Conservation (phyloP, 1,284 basidiomycete species). For the Pyrrhoderma noxium region DNA sequence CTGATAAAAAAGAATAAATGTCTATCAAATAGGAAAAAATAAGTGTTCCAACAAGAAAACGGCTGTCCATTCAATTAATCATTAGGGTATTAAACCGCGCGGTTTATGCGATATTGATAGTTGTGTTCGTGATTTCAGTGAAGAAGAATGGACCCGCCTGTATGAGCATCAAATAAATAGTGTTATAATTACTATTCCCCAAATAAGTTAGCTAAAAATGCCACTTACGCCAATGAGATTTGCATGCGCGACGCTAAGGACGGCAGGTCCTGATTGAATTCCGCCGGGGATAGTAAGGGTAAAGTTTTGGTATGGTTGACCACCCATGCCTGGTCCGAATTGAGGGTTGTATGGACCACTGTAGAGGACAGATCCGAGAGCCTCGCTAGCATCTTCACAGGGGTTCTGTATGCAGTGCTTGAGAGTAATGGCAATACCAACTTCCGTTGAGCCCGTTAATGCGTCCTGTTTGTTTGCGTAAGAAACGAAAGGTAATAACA, state of each 20-base stretch:
- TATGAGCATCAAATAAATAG: neutral
- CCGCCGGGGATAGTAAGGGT: constrained; percentile 36
- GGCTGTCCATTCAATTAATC: no score
- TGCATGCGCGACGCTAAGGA: constrained; percentile 37
- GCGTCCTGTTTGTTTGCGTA: neutral
- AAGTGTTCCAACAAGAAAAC: no score
- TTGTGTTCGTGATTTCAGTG: constrained; percentile 14
- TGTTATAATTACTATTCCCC: neutral
- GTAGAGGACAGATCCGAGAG: constrained; percentile 40
- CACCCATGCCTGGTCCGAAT: constrained; percentile 23
- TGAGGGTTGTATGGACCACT: constrained; percentile 37
- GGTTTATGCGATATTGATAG: neutral
- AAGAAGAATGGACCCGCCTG: constrained; percentile 15
- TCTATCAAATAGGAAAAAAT: no score
- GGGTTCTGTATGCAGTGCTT: constrained; percentile 28
- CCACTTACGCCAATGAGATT: constrained; percentile 39
- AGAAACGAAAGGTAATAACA: constrained; percentile 4
- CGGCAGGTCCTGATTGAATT: constrained; percentile 27
- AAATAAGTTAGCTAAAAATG: neutral
- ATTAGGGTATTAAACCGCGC: no score
- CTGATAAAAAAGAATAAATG: no score
- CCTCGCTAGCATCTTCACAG: constrained; percentile 28
- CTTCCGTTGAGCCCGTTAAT: constrained; percentile 24
- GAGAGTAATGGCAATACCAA: constrained; percentile 37
- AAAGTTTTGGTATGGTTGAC: constrained; percentile 45